Percentiles rank a stretch among this genome's conserved stretches.
These are phyloP conservation scores for Penicillium samsonianum DNA, from an alignment of 495 filamentous ascomycete genomes.

Conservation along the genomic window DNA sequence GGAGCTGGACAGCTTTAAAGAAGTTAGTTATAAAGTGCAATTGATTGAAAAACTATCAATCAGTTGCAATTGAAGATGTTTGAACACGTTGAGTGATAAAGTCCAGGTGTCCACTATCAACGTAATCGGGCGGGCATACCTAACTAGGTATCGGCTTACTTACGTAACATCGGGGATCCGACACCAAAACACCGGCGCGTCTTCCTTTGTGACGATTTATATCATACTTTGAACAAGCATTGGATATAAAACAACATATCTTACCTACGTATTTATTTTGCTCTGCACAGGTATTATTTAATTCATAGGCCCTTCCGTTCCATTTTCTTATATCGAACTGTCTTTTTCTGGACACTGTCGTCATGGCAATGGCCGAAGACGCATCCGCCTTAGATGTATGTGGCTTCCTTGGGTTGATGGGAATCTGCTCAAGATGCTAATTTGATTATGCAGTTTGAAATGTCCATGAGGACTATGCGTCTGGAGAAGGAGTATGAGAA, in stretches of 20 bases:
- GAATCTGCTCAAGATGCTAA: slow-evolving; percentile 13
- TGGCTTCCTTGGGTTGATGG: background rate
- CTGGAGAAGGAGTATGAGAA: slow-evolving; percentile 70
- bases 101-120: slow-evolving; percentile 37
- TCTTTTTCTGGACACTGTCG: background rate
- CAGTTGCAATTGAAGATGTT: slow-evolving; percentile 12
- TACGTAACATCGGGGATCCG: background rate
- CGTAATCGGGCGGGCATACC: slow-evolving; percentile 7
- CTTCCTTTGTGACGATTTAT: slow-evolving; percentile 3
- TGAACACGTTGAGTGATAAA: slow-evolving; percentile 13
- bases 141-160: slow-evolving; percentile 10
- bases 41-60: slow-evolving; percentile 13
- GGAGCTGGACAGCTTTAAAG: slow-evolving; percentile 4
- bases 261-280: background rate
- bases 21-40: background rate
- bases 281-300: background rate
- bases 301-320: background rate
- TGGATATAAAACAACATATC: background rate
- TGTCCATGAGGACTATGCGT: slow-evolving; percentile 46
- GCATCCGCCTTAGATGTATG: slow-evolving; percentile 31
- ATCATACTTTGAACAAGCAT: background rate
- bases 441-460: slow-evolving; percentile 35
- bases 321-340: background rate
- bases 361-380: slow-evolving; percentile 26
- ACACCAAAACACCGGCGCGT: slow-evolving; percentile 13